Evolutionary conservation across 257 asterid species (phyloP), one percentile per base, ranked within the genome.

Genomic region (Solanum raphanifolium): DNA sequence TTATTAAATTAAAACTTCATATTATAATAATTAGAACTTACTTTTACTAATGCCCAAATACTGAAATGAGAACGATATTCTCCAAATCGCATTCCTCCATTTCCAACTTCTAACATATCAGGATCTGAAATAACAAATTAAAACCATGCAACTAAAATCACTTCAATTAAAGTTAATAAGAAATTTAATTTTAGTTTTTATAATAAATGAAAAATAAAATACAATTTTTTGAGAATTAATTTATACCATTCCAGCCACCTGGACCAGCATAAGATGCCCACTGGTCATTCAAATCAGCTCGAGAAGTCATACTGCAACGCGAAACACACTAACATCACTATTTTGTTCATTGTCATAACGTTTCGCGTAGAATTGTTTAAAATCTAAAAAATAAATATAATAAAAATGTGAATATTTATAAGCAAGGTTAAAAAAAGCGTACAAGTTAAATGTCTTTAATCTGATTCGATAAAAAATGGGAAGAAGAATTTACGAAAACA

Each of bases 101-200:
- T 97, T 83, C 99, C 99, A 73, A 97, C 98, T 90, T 97, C 99
- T 93, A 97, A 87, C 99, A 97, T 97, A 88, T 97, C 99, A 18
- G 99, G 99, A 93, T 97, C 99, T 96, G 88, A 48, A 82, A 48
- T 58, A 73, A 75, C 52, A 88, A 86, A 60, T 27, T 43, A 62
- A 68, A 27, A 48, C 69, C 68, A 81, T 82, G 69, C 31, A 52
- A 62, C 12, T 4, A 23, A 29, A 43, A 36, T 23, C 21, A 84
- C 81, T 76, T 79, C 75, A 23, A 34, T 18, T 6, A 38, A 72
- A 79, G 34, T 58, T 21, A 27, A 31, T 6, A 29, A 69, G 46
- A 16, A 60, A 35, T 83, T 9, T 20, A 32, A 65, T 36, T 58
- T 20, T 7, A 7, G 15, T 5, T 39, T 55, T 27, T 25, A 79